Percentiles rank a stretch among this genome's conserved stretches.
phyloP scores from a whole-genome alignment of 805 yeast genomes.

The Ogataea minuta region DNA sequence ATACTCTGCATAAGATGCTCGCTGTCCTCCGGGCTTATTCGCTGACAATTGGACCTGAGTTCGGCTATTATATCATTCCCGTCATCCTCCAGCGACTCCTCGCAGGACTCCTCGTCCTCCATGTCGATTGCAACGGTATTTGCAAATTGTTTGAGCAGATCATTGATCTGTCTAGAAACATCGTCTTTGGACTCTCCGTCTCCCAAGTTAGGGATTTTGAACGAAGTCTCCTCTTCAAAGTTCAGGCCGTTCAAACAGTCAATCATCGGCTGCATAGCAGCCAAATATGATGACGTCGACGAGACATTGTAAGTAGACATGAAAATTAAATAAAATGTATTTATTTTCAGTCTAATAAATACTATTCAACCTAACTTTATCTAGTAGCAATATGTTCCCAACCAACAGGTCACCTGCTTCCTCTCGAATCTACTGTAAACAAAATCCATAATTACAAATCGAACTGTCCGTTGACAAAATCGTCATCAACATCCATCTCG shows the following conservation, averaged over 20 bases:
- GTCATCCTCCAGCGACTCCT: slow-evolving; percentile 6
- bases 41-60: slow-evolving; percentile 23
- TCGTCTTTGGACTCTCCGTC: slow-evolving; percentile 35
- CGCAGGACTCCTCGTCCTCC: slow-evolving; percentile 18
- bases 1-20: slow-evolving; percentile 23
- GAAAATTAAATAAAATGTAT: not conserved
- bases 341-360: not conserved
- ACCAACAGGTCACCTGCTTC: not conserved
- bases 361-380: not conserved
- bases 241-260: slow-evolving; percentile 40
- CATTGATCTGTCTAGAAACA: slow-evolving; percentile 23
- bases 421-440: not conserved
- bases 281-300: slow-evolving; percentile 74
- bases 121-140: slow-evolving; percentile 17
- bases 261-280: slow-evolving; percentile 74
- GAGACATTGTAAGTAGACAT: slow-evolving; percentile 56
- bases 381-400: not conserved
- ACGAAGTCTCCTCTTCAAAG: slow-evolving; percentile 21
- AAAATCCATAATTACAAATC: slow-evolving; percentile 49
- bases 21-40: slow-evolving; percentile 28
- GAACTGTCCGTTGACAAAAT: slow-evolving; percentile 85
- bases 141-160: slow-evolving; percentile 33
- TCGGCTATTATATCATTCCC: slow-evolving; percentile 18
- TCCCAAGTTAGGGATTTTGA: slow-evolving; percentile 30
- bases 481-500: slow-evolving; percentile 60